Evolutionary conservation across 1,139 yeast species (phyloP).

Genomic region (Hyphopichia khmerensis): DNA sequence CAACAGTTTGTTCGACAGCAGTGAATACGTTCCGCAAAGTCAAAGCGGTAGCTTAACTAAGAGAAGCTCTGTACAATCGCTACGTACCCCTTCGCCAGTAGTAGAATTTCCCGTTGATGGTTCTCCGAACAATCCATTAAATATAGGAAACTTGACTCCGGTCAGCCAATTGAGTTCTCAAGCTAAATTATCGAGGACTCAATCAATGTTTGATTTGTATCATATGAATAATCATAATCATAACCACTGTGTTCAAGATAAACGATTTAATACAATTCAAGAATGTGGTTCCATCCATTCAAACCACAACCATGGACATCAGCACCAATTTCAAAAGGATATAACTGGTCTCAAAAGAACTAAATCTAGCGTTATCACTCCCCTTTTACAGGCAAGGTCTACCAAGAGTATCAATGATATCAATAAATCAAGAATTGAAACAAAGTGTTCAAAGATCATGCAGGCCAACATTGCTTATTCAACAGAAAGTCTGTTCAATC

Average conservation of each 20-base stretch:
- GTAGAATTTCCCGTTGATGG: slow-evolving; percentile 34
- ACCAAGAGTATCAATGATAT: slow-evolving; percentile 19
- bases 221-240: slow-evolving; percentile 10
- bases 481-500: not conserved
- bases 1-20: slow-evolving; percentile 6
- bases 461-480: slow-evolving; percentile 7
- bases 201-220: slow-evolving; percentile 38
- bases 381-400: slow-evolving; percentile 18
- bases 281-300: not conserved
- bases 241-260: not conserved
- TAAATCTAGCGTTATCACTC: slow-evolving; percentile 25
- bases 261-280: not conserved
- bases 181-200: slow-evolving; percentile 32
- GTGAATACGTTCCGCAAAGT: slow-evolving; percentile 16
- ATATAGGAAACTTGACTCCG: slow-evolving; percentile 5
- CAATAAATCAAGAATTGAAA: slow-evolving; percentile 22
- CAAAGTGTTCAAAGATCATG: slow-evolving; percentile 32
- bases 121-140: slow-evolving; percentile 6
- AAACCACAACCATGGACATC: not conserved
- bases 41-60: slow-evolving; percentile 21
- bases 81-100: slow-evolving; percentile 49
- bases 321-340: not conserved
- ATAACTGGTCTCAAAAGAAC: slow-evolving; percentile 24
- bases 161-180: slow-evolving; percentile 11
- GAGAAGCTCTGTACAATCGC: slow-evolving; percentile 29